Evolutionary conservation across 441 rosid genomes (phyloP).

Genomic region (Croton laevigatus): DNA sequence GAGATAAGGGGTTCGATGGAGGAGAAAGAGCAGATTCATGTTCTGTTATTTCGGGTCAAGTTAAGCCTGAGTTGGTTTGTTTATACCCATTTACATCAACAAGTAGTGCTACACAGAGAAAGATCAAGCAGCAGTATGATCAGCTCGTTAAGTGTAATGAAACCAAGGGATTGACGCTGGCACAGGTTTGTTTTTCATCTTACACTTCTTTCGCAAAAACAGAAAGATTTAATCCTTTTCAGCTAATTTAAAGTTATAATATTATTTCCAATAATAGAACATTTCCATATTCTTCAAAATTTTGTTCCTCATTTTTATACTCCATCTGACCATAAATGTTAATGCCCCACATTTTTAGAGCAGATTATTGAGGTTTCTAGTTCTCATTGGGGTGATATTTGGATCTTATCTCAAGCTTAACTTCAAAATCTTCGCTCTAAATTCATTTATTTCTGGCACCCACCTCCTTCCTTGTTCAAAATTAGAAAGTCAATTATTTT

Average conservation of each 20-base stretch:
- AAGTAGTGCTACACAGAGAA: constrained; percentile 86
- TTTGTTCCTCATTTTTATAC: background rate
- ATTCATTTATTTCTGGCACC: too few relatives aligned
- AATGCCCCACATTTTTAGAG: too few relatives aligned
- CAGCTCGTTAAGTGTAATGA: constrained; percentile 69
- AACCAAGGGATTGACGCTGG: constrained; percentile 61
- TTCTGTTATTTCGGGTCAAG: constrained; percentile 24
- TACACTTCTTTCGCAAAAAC: background rate
- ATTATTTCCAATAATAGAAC: background rate
- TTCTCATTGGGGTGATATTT: too few relatives aligned
- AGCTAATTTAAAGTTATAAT: background rate
- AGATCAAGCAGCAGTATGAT: constrained; percentile 85
- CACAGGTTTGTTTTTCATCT: constrained; percentile 63
- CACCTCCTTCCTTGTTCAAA: too few relatives aligned
- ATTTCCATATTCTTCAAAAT: background rate
- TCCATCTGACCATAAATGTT: too few relatives aligned
- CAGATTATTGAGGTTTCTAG: too few relatives aligned
- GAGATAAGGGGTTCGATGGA: constrained; percentile 26
- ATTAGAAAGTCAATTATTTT: too few relatives aligned
- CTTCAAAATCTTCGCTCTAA: too few relatives aligned
- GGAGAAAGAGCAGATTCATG: constrained; percentile 22
- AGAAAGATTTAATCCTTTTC: background rate
- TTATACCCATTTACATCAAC: constrained; percentile 77
- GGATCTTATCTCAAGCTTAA: too few relatives aligned
- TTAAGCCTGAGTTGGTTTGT: constrained; percentile 63